phyloP scores from a whole-genome alignment of 179 eudicot genomes.

The Silene noctiflora region DNA sequence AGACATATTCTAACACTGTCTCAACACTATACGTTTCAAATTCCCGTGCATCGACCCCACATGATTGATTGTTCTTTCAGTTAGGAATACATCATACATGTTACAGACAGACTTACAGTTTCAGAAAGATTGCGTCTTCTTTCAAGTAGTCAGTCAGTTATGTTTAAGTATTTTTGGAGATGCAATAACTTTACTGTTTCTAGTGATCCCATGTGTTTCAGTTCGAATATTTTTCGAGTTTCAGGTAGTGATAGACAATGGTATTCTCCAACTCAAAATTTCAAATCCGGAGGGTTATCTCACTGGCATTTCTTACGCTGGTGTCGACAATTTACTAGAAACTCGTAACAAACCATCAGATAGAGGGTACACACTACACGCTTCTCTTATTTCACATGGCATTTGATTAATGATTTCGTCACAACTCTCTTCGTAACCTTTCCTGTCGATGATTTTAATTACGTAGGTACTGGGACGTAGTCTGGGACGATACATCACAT shows the following conservation, averaged over 20 bases:
- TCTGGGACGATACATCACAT: constrained; percentile 41
- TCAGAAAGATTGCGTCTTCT: no score
- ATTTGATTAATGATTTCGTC: no score
- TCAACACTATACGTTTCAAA: constrained; percentile 18
- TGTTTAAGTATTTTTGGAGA: no score
- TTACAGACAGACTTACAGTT: no score
- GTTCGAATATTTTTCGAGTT: neutral
- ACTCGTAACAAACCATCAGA: constrained; percentile 43
- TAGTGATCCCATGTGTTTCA: no score
- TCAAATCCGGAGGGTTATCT: constrained; percentile 76
- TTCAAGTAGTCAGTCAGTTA: no score
- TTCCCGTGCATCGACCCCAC: no score
- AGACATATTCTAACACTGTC: no score
- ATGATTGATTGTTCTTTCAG: neutral
- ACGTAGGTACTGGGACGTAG: constrained; percentile 74
- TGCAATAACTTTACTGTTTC: no score
- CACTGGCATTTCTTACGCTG: constrained; percentile 58
- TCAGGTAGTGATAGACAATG: constrained; percentile 85
- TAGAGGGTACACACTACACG: constrained; percentile 54
- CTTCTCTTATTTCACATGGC: neutral
- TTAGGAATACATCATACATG: neutral
- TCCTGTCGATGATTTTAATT: no score
- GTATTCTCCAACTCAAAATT: constrained; percentile 64
- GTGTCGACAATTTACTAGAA: constrained; percentile 73
- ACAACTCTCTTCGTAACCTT: no score